A percentile compares a stretch with the other conserved stretches of the same genome.
These are phyloP conservation scores for Dactylella cylindrospora DNA, from an alignment of 2,329 filamentous ascomycete species.

Conservation along the genomic window DNA sequence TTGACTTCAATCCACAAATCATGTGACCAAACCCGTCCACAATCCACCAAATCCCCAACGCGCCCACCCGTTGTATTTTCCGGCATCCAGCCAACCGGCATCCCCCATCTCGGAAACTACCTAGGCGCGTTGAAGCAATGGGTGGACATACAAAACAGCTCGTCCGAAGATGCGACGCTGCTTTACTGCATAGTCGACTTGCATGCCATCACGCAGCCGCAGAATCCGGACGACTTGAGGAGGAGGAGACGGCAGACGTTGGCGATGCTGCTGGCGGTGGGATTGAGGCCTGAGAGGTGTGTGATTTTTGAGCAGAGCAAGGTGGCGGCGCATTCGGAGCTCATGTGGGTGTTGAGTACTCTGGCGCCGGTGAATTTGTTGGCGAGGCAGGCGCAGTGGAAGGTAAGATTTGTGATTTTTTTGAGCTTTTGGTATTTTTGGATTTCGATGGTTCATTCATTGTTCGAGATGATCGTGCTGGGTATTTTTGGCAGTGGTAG, in stretches of 20 bases:
- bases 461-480: not conserved
- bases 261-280: slow-evolving; percentile 78
- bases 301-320: slow-evolving; percentile 64
- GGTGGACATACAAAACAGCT: slow-evolving; percentile 73
- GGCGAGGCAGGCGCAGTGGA: slow-evolving; percentile 99
- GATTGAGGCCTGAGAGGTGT: slow-evolving; percentile 73
- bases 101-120: slow-evolving; percentile 94
- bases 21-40: slow-evolving; percentile 33
- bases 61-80: slow-evolving; percentile 70
- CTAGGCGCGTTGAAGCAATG: slow-evolving; percentile 85
- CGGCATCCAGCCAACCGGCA: slow-evolving; percentile 92
- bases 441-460: slow-evolving; percentile 1
- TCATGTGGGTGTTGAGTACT: slow-evolving; percentile 97
- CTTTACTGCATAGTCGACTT: slow-evolving; percentile 89
- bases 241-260: slow-evolving; percentile 71
- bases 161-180: slow-evolving; percentile 59
- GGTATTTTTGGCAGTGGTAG: not conserved
- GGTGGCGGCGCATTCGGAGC: slow-evolving; percentile 70
- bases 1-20: slow-evolving; percentile 8
- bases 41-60: slow-evolving; percentile 20
- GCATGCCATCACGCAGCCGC: slow-evolving; percentile 82
- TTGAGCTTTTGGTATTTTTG: not conserved
- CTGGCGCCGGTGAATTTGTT: slow-evolving; percentile 89
- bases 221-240: slow-evolving; percentile 64
- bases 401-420: slow-evolving; percentile 59